phyloP scores from a whole-genome alignment of 2,329 filamentous ascomycete species.

The Sclerotinia trifoliorum region DNA sequence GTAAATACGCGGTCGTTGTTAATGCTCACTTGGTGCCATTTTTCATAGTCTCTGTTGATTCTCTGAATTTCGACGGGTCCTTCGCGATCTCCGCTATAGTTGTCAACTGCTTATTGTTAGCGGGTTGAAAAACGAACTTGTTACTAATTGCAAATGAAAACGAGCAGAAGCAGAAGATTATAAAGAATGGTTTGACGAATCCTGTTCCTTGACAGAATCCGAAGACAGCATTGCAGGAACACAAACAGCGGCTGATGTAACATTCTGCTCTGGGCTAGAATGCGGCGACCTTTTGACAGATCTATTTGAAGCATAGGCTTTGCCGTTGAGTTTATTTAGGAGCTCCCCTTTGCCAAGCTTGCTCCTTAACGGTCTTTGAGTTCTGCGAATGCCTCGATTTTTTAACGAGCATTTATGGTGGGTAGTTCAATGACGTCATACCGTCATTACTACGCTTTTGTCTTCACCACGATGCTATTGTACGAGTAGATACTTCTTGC shows the following conservation, averaged over 20 bases:
- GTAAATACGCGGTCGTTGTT: not conserved
- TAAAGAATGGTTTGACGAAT: not conserved
- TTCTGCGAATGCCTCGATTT: not conserved
- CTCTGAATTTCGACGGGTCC: not conserved
- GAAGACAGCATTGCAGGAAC: not conserved
- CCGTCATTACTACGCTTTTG: not conserved
- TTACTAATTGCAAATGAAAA: not conserved
- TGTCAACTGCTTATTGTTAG: conserved; percentile 14
- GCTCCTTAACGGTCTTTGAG: not conserved
- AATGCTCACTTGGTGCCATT: not conserved
- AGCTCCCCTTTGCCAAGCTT: not conserved
- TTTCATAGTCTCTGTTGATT: not conserved
- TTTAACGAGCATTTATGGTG: not conserved
- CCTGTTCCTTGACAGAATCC: conserved; percentile 18
- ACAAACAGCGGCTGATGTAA: not conserved
- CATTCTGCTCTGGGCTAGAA: not conserved
- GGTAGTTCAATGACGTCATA: not conserved
- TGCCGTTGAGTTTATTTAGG: not conserved
- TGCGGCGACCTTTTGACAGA: not conserved
- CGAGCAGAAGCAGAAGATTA: not conserved
- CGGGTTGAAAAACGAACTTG: not conserved
- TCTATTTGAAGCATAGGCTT: not conserved
- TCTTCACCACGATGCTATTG: conserved; percentile 1
- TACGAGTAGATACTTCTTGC: conserved; percentile 3
- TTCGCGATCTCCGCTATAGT: not conserved